Evolutionary conservation across 2,329 filamentous ascomycete species (phyloP).

Genomic region (Fusarium newnesense): DNA sequence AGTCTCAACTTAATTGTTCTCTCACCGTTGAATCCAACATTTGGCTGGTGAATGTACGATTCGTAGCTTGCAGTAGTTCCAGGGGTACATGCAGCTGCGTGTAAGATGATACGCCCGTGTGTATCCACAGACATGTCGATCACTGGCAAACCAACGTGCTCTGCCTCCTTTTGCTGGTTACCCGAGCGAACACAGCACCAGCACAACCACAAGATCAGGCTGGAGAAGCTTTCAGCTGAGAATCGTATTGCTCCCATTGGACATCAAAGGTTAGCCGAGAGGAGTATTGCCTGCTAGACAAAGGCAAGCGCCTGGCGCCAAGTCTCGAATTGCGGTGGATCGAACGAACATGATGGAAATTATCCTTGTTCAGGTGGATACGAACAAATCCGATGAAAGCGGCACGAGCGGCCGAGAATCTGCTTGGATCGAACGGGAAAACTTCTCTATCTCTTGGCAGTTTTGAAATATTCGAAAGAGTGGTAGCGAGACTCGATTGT

Average conservation of each 20-base stretch:
- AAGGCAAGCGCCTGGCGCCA: slow-evolving; percentile 19
- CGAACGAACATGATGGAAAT: slow-evolving; percentile 10
- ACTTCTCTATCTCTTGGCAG: not conserved
- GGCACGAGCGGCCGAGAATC: slow-evolving; percentile 2
- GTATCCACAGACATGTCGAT: slow-evolving; percentile 22
- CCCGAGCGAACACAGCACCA: not conserved
- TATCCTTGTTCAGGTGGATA: slow-evolving; percentile 25
- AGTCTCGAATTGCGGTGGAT: slow-evolving; percentile 31
- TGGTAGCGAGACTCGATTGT: not conserved
- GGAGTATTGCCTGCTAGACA: not conserved
- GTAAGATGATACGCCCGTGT: slow-evolving; percentile 27
- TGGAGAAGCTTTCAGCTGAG: not conserved
- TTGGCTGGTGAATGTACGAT: not conserved
- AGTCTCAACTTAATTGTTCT: not conserved
- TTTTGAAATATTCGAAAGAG: not conserved
- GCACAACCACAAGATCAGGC: not conserved
- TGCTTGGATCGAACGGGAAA: not conserved
- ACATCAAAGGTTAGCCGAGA: not conserved
- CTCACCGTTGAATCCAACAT: not conserved
- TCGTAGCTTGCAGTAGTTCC: not conserved
- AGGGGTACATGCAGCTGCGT: slow-evolving; percentile 14
- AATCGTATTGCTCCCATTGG: not conserved
- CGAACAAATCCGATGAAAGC: not conserved
- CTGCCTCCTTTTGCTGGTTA: slow-evolving; percentile 5
- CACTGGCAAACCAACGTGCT: not conserved